Evolutionary conservation across 1,284 basidiomycete species (phyloP), one percentile per base, ranked within the genome.

Genomic region (Agaricales sp.): DNA sequence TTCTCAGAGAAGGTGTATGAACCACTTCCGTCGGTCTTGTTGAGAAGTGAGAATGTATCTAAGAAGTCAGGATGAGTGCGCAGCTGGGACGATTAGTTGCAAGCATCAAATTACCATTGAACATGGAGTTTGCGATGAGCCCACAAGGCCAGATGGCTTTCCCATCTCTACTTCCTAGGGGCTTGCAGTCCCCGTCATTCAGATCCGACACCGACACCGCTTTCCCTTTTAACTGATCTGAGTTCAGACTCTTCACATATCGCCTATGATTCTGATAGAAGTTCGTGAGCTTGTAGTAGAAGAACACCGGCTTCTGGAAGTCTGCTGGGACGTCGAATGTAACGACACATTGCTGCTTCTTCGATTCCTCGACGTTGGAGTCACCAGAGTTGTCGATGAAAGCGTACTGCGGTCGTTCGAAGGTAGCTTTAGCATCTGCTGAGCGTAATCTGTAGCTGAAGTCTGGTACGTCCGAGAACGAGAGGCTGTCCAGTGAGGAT

Each of bases 251-350:
- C 72, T 95, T 91, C 53, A 99, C 93, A 63, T 99, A 99, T 60
- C 96, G 81, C 45, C 96, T 83, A 65, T 99, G 96, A 66, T 99
- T 99, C 74, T 99, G 96, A 70, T 86, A 99, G 74, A 91, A 95
- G 70, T 92, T 92, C 51, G 87, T 89, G 64, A 95, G 80, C 68
- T 92, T 92, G 78, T 99, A 99, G 72, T 99, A 99, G 55, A 98
- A 73, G 61, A 99, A 84, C 2, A 99, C 88, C 25, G 85, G 75
- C 16, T 77, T 67, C 4, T 79, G 67, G 41, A 99, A 71, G 59
- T 90, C 77, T 48, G 82, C 78, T 2, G 93, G 92, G 18, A 99
- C 69, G 44, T 87, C 73, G 60, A 96, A 97, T 52, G 82, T 72
- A 57, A 97, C 73, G 51, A 81, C 63, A 63, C 93, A 97, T 56